These are phyloP conservation scores for Gossypium stocksii DNA, from an alignment of 345 rosid species.

Conservation along the genomic window DNA sequence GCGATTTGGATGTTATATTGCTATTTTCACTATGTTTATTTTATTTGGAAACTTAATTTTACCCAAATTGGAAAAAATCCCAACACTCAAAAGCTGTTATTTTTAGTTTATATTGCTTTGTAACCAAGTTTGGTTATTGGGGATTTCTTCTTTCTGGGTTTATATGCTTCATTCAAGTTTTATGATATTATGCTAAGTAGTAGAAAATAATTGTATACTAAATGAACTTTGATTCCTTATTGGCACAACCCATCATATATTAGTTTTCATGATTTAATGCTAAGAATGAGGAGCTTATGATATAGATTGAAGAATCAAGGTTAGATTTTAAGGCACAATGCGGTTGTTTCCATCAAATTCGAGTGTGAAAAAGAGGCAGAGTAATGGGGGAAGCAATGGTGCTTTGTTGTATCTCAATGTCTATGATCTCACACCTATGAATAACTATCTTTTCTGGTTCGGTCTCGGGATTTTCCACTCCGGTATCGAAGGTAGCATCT, in stretches of 20 bases:
- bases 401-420: slow-evolving; percentile 69
- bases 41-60: neutral
- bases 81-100: neutral
- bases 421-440: slow-evolving; percentile 91
- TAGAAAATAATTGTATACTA: neutral
- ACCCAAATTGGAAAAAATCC: neutral
- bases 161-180: neutral
- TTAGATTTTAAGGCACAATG: slow-evolving; percentile 39
- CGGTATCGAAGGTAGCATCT: slow-evolving; percentile 70
- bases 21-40: neutral
- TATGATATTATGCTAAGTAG: neutral
- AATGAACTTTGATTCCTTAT: neutral
- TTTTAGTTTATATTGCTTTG: neutral
- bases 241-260: neutral
- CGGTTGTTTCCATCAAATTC: slow-evolving; percentile 64
- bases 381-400: slow-evolving; percentile 27
- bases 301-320: slow-evolving; percentile 18
- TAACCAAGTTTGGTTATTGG: neutral
- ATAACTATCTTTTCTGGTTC: slow-evolving; percentile 84
- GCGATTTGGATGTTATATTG: slow-evolving; percentile 2
- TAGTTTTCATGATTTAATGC: slow-evolving; percentile 10
- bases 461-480: slow-evolving; percentile 97
- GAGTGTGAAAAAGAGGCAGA: slow-evolving; percentile 43
- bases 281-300: slow-evolving; percentile 31
- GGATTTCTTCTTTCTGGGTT: neutral